These are phyloP conservation scores for Cryphonectria carpinicola DNA, from an alignment of 2,329 filamentous ascomycete species.

Conservation along the genomic window DNA sequence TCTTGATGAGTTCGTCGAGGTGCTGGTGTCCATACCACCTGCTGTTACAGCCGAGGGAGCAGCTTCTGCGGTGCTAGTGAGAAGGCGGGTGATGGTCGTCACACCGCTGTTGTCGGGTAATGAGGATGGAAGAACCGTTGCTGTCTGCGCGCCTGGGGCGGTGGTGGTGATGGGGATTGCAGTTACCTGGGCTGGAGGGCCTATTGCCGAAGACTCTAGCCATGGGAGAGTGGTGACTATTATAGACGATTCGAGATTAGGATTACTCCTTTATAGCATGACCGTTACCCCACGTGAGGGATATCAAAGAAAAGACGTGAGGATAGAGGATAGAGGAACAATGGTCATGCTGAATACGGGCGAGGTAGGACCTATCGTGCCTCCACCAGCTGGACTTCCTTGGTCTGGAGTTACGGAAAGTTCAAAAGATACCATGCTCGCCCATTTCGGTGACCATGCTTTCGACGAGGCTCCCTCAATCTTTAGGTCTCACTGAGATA, in stretches of 20 bases:
- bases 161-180: not conserved
- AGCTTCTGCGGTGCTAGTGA: not conserved
- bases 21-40: not conserved
- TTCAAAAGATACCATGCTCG: not conserved
- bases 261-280: not conserved
- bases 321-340: not conserved
- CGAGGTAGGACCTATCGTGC: not conserved
- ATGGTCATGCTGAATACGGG: not conserved
- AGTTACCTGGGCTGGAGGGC: not conserved
- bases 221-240: not conserved
- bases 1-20: not conserved
- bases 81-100: not conserved
- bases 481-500: not conserved
- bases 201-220: not conserved
- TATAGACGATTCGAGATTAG: not conserved
- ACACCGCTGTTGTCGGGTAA: not conserved
- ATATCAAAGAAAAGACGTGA: not conserved
- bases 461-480: not conserved
- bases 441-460: not conserved
- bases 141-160: not conserved
- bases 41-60: not conserved
- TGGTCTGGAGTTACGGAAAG: not conserved
- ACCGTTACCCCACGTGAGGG: not conserved
- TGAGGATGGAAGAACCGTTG: not conserved
- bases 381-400: not conserved